Percentiles rank a stretch among this genome's conserved stretches.
These are phyloP conservation scores for Colletotrichum sp. DNA, from an alignment of 2,329 filamentous ascomycete species.

Conservation along the genomic window DNA sequence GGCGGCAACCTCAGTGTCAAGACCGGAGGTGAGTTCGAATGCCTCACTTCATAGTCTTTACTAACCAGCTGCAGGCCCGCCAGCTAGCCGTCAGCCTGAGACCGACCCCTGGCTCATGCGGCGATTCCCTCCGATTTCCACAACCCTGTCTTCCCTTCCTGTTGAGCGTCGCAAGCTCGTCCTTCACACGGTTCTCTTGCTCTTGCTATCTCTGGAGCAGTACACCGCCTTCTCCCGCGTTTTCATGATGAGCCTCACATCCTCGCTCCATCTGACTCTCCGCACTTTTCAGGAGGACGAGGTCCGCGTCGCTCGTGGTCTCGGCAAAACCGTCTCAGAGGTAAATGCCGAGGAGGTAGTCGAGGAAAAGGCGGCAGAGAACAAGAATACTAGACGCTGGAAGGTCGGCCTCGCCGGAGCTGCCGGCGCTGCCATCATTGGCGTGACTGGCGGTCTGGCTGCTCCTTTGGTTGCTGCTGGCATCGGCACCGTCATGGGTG, in stretches of 20 bases:
- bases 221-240: slow-evolving; percentile 78
- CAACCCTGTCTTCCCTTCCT: slow-evolving; percentile 63
- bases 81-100: slow-evolving; percentile 25
- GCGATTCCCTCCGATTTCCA: slow-evolving; percentile 65
- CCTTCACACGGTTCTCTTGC: slow-evolving; percentile 73
- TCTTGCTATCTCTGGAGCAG: slow-evolving; percentile 77
- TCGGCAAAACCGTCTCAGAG: slow-evolving; percentile 75
- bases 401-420: slow-evolving; percentile 63
- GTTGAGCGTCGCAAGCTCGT: slow-evolving; percentile 70
- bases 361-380: slow-evolving; percentile 59
- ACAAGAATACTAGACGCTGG: slow-evolving; percentile 69
- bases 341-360: slow-evolving; percentile 32
- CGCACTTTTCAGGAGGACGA: slow-evolving; percentile 74
- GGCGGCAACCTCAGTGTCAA: slow-evolving; percentile 16
- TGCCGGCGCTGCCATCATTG: slow-evolving; percentile 69
- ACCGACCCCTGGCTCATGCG: slow-evolving; percentile 52
- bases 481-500: slow-evolving; percentile 79
- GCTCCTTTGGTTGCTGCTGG: slow-evolving; percentile 79
- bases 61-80: not conserved
- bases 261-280: slow-evolving; percentile 72
- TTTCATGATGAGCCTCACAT: slow-evolving; percentile 72
- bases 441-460: slow-evolving; percentile 77
- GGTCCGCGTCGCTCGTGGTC: slow-evolving; percentile 72
- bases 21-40: slow-evolving; percentile 23
- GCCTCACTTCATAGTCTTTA: not conserved